Evolutionary conservation across 306 rosid species (phyloP), one percentile per base, ranked within the genome.

Genomic region (Vigna angularis): DNA sequence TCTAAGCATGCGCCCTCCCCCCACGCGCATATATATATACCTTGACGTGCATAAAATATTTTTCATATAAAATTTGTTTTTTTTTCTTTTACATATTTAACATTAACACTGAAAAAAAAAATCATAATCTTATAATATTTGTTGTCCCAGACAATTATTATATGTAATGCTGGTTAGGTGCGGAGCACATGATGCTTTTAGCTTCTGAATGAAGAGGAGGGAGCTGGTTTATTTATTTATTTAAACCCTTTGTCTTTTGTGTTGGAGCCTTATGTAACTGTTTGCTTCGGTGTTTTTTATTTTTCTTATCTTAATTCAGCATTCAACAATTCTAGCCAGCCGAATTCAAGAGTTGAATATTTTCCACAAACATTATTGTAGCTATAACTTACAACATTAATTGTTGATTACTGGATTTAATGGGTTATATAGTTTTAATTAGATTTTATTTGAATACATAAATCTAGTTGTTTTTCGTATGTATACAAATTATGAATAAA

Each of bases 291-390:
- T 40, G 74, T 8, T 66, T 9, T 22, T 51, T 51, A 24, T 22
- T 65, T 22, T 66, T 76, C 66, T 14, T 72, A 55, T 58, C 58
- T 30, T 26, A 26, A 58, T 30, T 4, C 24, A 24, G 32, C 72
- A 28, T 49, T 15, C 47, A 63, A 63, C 58, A 68, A 44, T 47
- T 68, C 8, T 34, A 48, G 55, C 57, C 42, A 24, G 14, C 44
- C 73, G 7, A 40, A 14, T 6, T 24, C 13, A 17, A 68, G 44
- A 68, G 73, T 68, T 68, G 28, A 26, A 26, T 14, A 67, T 4
- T 40, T 48, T 4, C 44, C 14, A 48, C 58, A 3, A 15, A 32
- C 12, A 36, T 9, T 42, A 1, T 40, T 9, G 12, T 9, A 32
- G n/a, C 14, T 16, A 16, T 32, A 61, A 28, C 30, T 62, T 34